Conservation (phyloP, 192 early-diverging fungal species). For the Phycomyces blakesleeanus region DNA sequence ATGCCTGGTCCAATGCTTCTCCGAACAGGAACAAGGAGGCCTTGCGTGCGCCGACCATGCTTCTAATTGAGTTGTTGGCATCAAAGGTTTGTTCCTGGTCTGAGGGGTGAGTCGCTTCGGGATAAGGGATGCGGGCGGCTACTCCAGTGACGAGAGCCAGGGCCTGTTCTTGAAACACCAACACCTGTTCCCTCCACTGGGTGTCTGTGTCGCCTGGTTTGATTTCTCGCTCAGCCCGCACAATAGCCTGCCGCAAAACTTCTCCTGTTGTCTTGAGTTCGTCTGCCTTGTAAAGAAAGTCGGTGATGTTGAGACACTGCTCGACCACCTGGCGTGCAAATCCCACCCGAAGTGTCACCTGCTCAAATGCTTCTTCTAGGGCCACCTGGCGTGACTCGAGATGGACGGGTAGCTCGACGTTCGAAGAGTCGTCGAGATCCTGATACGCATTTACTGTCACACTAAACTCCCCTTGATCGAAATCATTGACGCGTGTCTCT, state of each 20-base stretch:
- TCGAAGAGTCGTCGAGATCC: constrained; percentile 37
- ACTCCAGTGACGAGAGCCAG: constrained; percentile 23
- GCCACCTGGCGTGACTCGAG: constrained; percentile 32
- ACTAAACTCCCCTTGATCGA: constrained; percentile 32
- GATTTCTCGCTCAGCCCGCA: constrained; percentile 13
- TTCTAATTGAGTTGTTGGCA: constrained; percentile 27
- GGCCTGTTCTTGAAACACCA: constrained; percentile 22
- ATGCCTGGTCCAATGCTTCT: constrained; percentile 26
- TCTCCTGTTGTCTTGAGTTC: constrained; percentile 24
- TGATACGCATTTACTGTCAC: constrained; percentile 34
- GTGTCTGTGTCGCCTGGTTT: constrained; percentile 19
- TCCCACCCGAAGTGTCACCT: constrained; percentile 22
- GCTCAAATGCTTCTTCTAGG: constrained; percentile 35
- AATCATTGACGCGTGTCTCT: constrained; percentile 9
- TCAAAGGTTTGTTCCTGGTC: constrained; percentile 25
- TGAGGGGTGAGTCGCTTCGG: constrained; percentile 7
- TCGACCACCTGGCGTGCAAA: constrained; percentile 38
- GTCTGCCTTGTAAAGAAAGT: constrained; percentile 31
- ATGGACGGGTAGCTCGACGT: constrained; percentile 30
- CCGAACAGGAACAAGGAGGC: constrained; percentile 24
- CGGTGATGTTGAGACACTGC: constrained; percentile 32
- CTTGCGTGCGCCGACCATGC: constrained; percentile 13
- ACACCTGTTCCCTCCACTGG: constrained; percentile 13
- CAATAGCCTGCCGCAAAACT: constrained; percentile 16
- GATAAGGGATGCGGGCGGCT: constrained; percentile 24